phyloP scores from a whole-genome alignment of 306 rosid species.

The cucumber (Cucumis sativus) region DNA sequence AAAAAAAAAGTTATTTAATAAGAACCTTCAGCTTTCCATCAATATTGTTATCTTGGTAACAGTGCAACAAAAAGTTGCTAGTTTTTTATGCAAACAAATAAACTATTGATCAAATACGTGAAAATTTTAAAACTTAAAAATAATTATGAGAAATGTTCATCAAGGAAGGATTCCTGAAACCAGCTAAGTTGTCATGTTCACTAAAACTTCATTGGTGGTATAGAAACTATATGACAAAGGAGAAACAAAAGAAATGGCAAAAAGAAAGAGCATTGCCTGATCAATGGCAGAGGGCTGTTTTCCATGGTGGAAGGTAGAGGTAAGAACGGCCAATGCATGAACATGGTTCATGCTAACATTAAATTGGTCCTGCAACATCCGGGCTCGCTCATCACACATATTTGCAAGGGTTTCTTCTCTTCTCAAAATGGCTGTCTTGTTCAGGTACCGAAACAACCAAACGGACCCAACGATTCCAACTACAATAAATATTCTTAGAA shows the following conservation, averaged over 20 bases:
- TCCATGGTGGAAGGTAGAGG: slow-evolving; percentile 87
- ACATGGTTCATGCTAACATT: slow-evolving; percentile 95
- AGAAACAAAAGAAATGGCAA: slow-evolving; percentile 5
- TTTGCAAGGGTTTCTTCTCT: slow-evolving; percentile 70
- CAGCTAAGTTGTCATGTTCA: not conserved
- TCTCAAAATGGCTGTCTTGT: slow-evolving; percentile 29
- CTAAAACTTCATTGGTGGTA: not conserved
- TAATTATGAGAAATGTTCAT: not conserved
- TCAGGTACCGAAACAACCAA: slow-evolving; percentile 60
- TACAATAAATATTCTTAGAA: slow-evolving; percentile 32
- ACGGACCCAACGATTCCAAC: slow-evolving; percentile 36
- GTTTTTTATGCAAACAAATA: not conserved
- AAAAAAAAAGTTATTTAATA: not conserved
- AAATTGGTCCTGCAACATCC: slow-evolving; percentile 95
- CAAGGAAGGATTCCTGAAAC: not conserved
- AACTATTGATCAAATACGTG: not conserved
- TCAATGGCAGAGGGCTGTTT: slow-evolving; percentile 83
- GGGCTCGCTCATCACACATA: slow-evolving; percentile 97
- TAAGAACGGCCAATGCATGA: slow-evolving; percentile 84
- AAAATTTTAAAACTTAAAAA: not conserved
- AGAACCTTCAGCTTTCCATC: not conserved
- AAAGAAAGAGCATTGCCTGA: slow-evolving; percentile 42
- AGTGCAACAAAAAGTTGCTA: not conserved
- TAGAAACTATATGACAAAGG: not conserved
- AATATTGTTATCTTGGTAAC: not conserved